Evolutionary conservation across 2,329 filamentous ascomycete species (phyloP).

Genomic region (Colletotrichum limetticola): DNA sequence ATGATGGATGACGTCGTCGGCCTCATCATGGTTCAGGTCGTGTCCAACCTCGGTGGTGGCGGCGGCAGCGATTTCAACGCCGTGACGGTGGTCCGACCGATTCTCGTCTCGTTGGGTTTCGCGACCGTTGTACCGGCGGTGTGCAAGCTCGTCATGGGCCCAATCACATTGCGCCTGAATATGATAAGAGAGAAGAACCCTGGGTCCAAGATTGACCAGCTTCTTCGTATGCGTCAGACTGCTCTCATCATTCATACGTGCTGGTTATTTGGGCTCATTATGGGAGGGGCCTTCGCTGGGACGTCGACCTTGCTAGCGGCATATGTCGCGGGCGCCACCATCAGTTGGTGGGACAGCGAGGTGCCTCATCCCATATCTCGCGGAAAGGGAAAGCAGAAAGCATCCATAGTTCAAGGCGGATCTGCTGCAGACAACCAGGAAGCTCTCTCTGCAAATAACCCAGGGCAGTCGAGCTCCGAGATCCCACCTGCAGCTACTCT

Average conservation of each 20-base stretch:
- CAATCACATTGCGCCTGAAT: slow-evolving; percentile 50
- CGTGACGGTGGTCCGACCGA: slow-evolving; percentile 53
- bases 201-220: slow-evolving; percentile 35
- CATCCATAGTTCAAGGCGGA: not conserved
- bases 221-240: slow-evolving; percentile 45
- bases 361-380: slow-evolving; percentile 38
- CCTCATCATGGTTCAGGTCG: slow-evolving; percentile 80
- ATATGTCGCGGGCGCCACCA: slow-evolving; percentile 68
- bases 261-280: slow-evolving; percentile 60
- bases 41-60: slow-evolving; percentile 68
- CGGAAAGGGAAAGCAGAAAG: not conserved
- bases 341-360: slow-evolving; percentile 68
- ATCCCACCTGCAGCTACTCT: not conserved
- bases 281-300: slow-evolving; percentile 67
- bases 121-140: slow-evolving; percentile 56
- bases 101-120: slow-evolving; percentile 63
- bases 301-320: slow-evolving; percentile 72
- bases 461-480: not conserved
- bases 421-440: not conserved
- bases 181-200: slow-evolving; percentile 40
- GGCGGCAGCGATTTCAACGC: slow-evolving; percentile 40
- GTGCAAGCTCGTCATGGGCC: slow-evolving; percentile 57
- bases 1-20: slow-evolving; percentile 87
- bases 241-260: slow-evolving; percentile 58
- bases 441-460: not conserved